Evolutionary conservation across 345 rosid genomes (phyloP).

Genomic region (Cardamine resedifolia): DNA sequence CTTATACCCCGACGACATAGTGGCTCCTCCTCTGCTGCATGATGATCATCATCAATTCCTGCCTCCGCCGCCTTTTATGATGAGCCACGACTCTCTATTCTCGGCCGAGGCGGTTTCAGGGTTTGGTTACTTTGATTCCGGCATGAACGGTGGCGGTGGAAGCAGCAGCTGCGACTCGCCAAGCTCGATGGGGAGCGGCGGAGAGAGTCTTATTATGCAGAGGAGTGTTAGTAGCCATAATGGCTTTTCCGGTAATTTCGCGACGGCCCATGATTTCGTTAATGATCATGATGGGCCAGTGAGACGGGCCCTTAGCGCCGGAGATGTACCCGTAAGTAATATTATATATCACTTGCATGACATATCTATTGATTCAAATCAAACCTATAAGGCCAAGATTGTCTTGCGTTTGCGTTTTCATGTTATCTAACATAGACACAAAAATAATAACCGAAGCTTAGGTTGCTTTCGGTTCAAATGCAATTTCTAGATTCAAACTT

Average conservation of each 20-base stretch:
- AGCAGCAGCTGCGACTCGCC: constrained; percentile 67
- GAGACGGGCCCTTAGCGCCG: constrained; percentile 76
- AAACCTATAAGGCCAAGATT: background rate
- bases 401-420: background rate
- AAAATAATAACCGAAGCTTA: background rate
- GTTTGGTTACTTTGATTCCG: constrained; percentile 33
- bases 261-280: constrained; percentile 37
- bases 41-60: constrained; percentile 39
- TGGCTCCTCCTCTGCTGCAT: constrained; percentile 36
- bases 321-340: constrained; percentile 67
- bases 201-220: constrained; percentile 46
- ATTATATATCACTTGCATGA: constrained; percentile 13
- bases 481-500: background rate
- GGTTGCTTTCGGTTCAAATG: background rate
- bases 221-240: constrained; percentile 70
- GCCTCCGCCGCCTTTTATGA: constrained; percentile 39
- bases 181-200: constrained; percentile 50
- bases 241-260: constrained; percentile 41
- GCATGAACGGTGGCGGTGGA: constrained; percentile 44
- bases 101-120: constrained; percentile 30
- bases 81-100: constrained; percentile 33
- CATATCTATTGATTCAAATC: background rate
- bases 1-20: constrained; percentile 27
- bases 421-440: background rate
- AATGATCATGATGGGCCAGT: constrained; percentile 59